These are phyloP conservation scores for Hordeum marinum DNA, from an alignment of 176 grass and related monocot species.

Conservation along the genomic window DNA sequence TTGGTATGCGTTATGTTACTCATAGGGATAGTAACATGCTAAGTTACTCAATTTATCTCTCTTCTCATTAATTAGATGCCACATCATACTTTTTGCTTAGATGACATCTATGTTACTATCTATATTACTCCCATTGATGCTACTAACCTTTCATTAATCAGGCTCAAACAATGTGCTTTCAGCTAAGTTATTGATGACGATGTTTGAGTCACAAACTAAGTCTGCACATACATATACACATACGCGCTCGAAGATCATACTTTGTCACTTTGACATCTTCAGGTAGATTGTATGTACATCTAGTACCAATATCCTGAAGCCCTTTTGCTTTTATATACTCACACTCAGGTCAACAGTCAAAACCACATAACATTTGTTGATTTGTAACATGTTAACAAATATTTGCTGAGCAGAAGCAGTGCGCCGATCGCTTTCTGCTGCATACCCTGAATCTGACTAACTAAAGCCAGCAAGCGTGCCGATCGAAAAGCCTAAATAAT, in stretches of 20 bases:
- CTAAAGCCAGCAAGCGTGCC: conserved; percentile 1
- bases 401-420: neutral
- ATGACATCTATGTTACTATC: too few species aligned
- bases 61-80: too few species aligned
- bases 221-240: neutral
- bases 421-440: neutral
- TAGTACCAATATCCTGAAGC: neutral
- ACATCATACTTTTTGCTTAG: too few species aligned
- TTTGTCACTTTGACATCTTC: neutral
- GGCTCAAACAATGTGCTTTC: neutral
- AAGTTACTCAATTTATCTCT: too few species aligned
- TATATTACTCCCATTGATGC: too few species aligned
- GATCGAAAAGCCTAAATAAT: neutral
- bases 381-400: conserved; percentile 1
- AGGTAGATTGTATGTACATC: neutral
- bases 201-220: neutral
- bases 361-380: neutral
- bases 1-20: too few species aligned
- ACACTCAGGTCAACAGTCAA: conserved; percentile 7
- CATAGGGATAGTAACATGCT: too few species aligned
- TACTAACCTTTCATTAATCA: neutral
- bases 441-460: neutral
- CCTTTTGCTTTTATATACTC: neutral
- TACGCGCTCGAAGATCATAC: neutral
- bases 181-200: neutral